phyloP scores from a whole-genome alignment of 352 stramenopile species.

The Pythium aphanidermatum region DNA sequence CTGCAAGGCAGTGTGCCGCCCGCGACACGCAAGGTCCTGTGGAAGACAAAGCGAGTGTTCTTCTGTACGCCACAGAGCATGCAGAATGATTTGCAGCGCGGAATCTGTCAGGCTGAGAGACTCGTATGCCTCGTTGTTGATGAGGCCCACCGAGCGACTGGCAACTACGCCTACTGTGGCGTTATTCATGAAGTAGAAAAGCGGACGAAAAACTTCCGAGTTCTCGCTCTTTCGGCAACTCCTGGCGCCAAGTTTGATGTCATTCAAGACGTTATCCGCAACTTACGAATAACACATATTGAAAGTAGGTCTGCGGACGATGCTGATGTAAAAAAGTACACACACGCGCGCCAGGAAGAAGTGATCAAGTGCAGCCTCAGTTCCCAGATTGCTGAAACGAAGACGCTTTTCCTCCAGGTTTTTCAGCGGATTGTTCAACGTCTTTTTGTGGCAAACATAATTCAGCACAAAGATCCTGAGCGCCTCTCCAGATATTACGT shows the following conservation, averaged over 20 bases:
- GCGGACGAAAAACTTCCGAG: conserved; percentile 78
- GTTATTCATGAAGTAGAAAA: conserved; percentile 77
- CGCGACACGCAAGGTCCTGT: conserved; percentile 75
- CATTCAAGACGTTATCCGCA: conserved; percentile 94
- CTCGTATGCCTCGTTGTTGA: conserved; percentile 98
- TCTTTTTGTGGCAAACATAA: conserved; percentile 45
- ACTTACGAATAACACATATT: conserved; percentile 93
- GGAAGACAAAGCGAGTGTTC: conserved; percentile 93
- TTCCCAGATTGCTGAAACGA: conserved; percentile 55
- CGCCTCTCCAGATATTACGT: conserved; percentile 77
- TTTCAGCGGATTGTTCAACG: conserved; percentile 61
- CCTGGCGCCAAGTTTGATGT: conserved; percentile 94
- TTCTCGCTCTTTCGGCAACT: conserved; percentile 95
- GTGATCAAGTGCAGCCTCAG: conserved; percentile 71
- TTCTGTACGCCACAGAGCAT: conserved; percentile 99
- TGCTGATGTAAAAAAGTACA: conserved; percentile 89
- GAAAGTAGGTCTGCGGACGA: conserved; percentile 95
- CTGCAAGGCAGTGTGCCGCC: conserved; percentile 80
- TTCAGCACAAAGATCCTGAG: conserved; percentile 64
- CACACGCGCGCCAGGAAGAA: conserved; percentile 74
- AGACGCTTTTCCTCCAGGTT: conserved; percentile 53
- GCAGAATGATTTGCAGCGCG: conserved; percentile 92
- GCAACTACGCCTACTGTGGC: conserved; percentile 96
- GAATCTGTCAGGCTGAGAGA: conserved; percentile 61
- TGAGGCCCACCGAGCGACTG: conserved; percentile 96